Conservation (phyloP, 1,284 basidiomycete genomes). For the Ceratobasidium sp. region DNA sequence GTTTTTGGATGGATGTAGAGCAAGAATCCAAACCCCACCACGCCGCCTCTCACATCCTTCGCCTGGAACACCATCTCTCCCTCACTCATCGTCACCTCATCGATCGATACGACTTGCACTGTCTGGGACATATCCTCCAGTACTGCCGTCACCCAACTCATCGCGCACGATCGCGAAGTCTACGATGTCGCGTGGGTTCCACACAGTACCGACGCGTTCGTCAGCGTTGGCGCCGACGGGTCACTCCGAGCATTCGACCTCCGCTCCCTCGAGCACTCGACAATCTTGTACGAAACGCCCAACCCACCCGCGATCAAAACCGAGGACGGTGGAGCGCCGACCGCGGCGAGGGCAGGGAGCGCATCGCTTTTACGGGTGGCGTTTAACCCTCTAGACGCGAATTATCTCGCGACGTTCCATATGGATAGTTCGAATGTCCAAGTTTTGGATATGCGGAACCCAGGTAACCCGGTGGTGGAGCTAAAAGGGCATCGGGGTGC, state of each 20-base stretch:
- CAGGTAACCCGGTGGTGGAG: conserved; percentile 93
- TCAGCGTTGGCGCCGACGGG: conserved; percentile 98
- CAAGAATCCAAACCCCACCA: conserved; percentile 85
- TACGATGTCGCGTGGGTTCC: conserved; percentile 99
- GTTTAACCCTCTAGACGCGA: conserved; percentile 88
- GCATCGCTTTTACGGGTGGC: conserved; percentile 86
- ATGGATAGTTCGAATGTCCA: conserved; percentile 89
- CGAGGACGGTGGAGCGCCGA: conserved; percentile 60
- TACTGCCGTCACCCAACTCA: conserved; percentile 96
- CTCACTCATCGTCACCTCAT: conserved; percentile 91
- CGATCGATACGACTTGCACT: conserved; percentile 95
- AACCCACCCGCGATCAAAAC: conserved; percentile 45
- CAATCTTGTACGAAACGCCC: conserved; percentile 97
- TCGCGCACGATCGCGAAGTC: conserved; percentile 98
- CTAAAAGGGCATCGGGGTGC: conserved; percentile 81
- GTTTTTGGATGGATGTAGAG: conserved; percentile 65
- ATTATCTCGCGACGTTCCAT: conserved; percentile 95
- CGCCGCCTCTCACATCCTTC: conserved; percentile 93
- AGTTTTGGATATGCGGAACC: conserved; percentile 94
- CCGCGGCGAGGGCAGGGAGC: conserved; percentile 64
- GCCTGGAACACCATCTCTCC: conserved; percentile 95
- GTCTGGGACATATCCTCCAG: conserved; percentile 98
- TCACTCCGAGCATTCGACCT: conserved; percentile 97
- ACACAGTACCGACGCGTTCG: conserved; percentile 96
- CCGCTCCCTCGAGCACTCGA: conserved; percentile 96